Conservation (phyloP, 2,329 filamentous ascomycete genomes). For the Leptographium galeiforme region DNA sequence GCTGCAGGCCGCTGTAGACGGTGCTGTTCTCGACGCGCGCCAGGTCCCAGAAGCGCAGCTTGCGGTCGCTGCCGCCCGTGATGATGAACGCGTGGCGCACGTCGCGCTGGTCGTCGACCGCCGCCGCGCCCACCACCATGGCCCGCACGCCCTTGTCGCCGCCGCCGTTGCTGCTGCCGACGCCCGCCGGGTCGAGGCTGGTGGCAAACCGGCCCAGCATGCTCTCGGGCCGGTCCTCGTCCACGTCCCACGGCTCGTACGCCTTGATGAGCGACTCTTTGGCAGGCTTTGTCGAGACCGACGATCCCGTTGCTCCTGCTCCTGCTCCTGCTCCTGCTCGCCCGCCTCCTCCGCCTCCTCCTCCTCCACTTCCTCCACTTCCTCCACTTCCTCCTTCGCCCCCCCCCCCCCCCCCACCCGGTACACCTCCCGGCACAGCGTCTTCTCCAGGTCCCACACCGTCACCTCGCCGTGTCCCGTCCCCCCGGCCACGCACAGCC, state of each 20-base stretch:
- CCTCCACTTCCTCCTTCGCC: background rate
- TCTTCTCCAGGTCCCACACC: conserved; percentile 90
- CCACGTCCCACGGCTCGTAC: conserved; percentile 78
- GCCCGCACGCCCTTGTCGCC: conserved; percentile 59
- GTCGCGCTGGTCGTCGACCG: conserved; percentile 44
- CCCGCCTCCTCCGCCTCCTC: background rate
- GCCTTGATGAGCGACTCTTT: conserved; percentile 46
- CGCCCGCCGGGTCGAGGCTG: conserved; percentile 48
- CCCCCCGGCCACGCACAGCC: conserved; percentile 80
- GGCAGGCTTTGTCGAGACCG: background rate
- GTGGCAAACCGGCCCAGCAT: conserved; percentile 80
- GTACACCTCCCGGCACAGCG: conserved; percentile 78
- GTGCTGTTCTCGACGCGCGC: conserved; percentile 62
- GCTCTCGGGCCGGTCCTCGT: conserved; percentile 75
- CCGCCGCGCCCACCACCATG: conserved; percentile 47
- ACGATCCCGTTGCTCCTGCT: background rate
- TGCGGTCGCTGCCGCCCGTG: conserved; percentile 79
- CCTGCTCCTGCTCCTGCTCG: too few species aligned
- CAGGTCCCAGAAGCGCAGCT: conserved; percentile 88
- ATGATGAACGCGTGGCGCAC: conserved; percentile 72
- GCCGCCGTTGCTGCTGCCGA: conserved; percentile 21
- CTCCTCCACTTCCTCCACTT: background rate
- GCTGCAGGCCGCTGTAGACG: conserved; percentile 65
- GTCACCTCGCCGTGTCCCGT: conserved; percentile 81
- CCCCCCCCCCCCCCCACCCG: conserved; percentile 41